A percentile compares a stretch with the other conserved stretches of the same genome.
Evolutionary conservation across 257 asterid genomes (phyloP).

Genomic region (Pogostemon cablin): DNA sequence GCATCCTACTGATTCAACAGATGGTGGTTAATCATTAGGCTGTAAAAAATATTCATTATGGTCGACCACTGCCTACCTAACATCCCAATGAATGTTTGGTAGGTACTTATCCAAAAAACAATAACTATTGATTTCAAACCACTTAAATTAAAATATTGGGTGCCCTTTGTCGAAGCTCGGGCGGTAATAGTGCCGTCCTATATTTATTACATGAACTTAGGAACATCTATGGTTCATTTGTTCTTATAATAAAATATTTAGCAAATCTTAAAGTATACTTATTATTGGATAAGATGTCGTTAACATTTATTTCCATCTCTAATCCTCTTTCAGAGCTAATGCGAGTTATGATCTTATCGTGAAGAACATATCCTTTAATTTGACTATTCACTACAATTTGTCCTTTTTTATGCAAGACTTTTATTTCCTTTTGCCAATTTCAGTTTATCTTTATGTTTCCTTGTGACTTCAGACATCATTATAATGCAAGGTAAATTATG

Average conservation of each 20-base stretch:
- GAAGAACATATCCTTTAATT: not conserved
- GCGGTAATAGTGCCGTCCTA: not conserved
- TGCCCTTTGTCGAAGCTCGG: too few relatives aligned
- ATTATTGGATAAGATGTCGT: slow-evolving; percentile 16
- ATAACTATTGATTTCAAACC: too few relatives aligned
- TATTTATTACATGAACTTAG: not conserved
- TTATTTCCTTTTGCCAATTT: slow-evolving; percentile 4
- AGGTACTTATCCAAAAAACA: too few relatives aligned
- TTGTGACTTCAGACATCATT: slow-evolving; percentile 19
- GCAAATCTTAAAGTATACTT: slow-evolving; percentile 11
- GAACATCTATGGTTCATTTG: not conserved
- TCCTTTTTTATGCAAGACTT: not conserved
- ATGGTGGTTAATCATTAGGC: too few relatives aligned
- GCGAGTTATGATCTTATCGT: slow-evolving; percentile 2
- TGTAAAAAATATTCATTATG: too few relatives aligned
- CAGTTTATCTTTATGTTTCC: not conserved
- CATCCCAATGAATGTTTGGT: too few relatives aligned
- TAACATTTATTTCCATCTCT: not conserved
- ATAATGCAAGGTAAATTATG: slow-evolving; percentile 18
- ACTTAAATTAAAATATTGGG: too few relatives aligned
- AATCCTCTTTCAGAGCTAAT: slow-evolving; percentile 6
- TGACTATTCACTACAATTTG: slow-evolving; percentile 9
- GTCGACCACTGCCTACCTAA: too few relatives aligned
- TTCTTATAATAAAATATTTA: not conserved
- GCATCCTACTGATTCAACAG: too few relatives aligned